Evolutionary conservation across 1,284 basidiomycete genomes (phyloP).

Genomic region (Sporisorium reilianum): DNA sequence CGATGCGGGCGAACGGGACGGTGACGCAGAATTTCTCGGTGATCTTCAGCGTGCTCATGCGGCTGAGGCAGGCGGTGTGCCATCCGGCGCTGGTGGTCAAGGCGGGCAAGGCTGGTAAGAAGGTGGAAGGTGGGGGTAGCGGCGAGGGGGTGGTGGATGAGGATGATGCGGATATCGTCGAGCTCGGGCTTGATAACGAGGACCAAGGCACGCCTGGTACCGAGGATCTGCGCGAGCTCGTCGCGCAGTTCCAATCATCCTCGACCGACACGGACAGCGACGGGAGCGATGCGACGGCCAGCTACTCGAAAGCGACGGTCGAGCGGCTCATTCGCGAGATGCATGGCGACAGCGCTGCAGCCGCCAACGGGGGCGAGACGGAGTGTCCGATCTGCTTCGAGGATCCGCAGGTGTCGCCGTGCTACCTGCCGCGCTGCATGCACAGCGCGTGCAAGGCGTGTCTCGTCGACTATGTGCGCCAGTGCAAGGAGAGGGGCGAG

Average conservation of each 20-base stretch:
- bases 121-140: background rate
- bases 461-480: slow-evolving; percentile 77
- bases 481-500: slow-evolving; percentile 77
- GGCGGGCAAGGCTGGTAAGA: slow-evolving; percentile 22
- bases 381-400: slow-evolving; percentile 70
- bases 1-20: slow-evolving; percentile 56
- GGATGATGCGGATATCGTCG: slow-evolving; percentile 19
- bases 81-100: slow-evolving; percentile 70
- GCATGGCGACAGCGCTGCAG: slow-evolving; percentile 19
- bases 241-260: slow-evolving; percentile 49
- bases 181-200: slow-evolving; percentile 33
- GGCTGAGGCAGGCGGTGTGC: slow-evolving; percentile 70
- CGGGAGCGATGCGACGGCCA: slow-evolving; percentile 2
- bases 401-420: slow-evolving; percentile 49
- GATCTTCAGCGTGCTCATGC: slow-evolving; percentile 71
- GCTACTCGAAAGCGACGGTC: slow-evolving; percentile 45
- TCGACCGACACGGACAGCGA: slow-evolving; percentile 11
- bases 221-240: slow-evolving; percentile 50
- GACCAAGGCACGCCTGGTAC: slow-evolving; percentile 29
- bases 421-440: slow-evolving; percentile 69
- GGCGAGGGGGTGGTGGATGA: slow-evolving; percentile 1
- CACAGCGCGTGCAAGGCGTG: slow-evolving; percentile 80
- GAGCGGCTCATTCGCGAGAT: slow-evolving; percentile 42
- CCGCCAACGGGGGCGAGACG: slow-evolving; percentile 13
- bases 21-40: slow-evolving; percentile 68